Conservation (phyloP, 1,284 basidiomycete species). For the Trametes sp. region DNA sequence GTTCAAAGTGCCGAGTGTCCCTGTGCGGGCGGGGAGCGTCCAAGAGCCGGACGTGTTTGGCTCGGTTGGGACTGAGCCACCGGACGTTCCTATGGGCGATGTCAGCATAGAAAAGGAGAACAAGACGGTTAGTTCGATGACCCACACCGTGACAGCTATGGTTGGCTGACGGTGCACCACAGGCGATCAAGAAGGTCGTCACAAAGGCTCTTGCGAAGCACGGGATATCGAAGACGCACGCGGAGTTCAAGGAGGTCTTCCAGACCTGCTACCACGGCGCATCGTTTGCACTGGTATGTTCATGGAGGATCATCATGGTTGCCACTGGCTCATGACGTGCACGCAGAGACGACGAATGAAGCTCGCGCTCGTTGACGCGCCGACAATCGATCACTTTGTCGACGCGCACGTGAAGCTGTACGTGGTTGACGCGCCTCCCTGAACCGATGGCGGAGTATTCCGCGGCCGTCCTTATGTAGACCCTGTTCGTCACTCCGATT, state of each 20-base stretch:
- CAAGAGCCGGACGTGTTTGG: slow-evolving; percentile 60
- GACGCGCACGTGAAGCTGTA: slow-evolving; percentile 35
- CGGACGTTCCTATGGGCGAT: slow-evolving; percentile 19
- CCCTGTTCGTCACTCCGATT: too few species aligned
- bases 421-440: slow-evolving; percentile 23
- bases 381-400: slow-evolving; percentile 58
- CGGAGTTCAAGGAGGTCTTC: slow-evolving; percentile 57
- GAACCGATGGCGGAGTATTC: too few species aligned
- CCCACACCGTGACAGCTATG: not conserved
- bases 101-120: slow-evolving; percentile 49
- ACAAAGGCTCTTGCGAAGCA: slow-evolving; percentile 47
- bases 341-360: slow-evolving; percentile 63
- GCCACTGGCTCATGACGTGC: too few species aligned
- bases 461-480: too few species aligned
- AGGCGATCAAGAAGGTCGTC: slow-evolving; percentile 56
- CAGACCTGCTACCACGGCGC: slow-evolving; percentile 43
- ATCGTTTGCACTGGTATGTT: slow-evolving; percentile 45
- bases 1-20: slow-evolving; percentile 49
- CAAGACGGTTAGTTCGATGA: slow-evolving; percentile 45
- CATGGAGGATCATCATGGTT: too few species aligned
- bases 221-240: slow-evolving; percentile 61
- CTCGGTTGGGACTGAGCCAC: slow-evolving; percentile 33
- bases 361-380: slow-evolving; percentile 71
- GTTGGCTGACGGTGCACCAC: not conserved
- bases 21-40: slow-evolving; percentile 35